A percentile compares a stretch with the other conserved stretches of the same genome.
phyloP scores from a whole-genome alignment of 2,329 filamentous ascomycete species.

The Knufia petricola region DNA sequence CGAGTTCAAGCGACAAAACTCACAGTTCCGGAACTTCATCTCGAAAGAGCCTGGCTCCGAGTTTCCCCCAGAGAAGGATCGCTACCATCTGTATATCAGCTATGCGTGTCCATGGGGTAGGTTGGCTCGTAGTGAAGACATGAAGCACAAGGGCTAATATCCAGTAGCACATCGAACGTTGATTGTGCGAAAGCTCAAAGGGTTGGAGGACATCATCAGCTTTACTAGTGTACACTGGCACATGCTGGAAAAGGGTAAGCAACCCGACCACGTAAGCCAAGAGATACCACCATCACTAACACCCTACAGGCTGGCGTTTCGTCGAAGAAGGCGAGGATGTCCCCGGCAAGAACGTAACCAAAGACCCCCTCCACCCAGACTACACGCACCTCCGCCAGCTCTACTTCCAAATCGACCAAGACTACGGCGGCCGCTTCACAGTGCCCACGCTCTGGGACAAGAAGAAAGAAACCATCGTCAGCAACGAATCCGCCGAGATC shows the following conservation, averaged over 20 bases:
- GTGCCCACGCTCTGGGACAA: conserved; percentile 74
- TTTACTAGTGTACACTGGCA: conserved; percentile 89
- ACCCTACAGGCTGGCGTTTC: conserved; percentile 64
- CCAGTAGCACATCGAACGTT: conserved; percentile 68
- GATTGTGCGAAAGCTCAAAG: conserved; percentile 83
- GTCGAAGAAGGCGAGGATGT: conserved; percentile 53
- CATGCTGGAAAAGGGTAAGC: conserved; percentile 55
- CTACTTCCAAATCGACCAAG: conserved; percentile 64
- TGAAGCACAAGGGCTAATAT: conserved; percentile 1
- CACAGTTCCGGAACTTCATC: conserved; percentile 72
- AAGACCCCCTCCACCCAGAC: conserved; percentile 51
- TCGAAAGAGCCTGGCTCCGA: conserved; percentile 60
- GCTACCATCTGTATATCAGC: conserved; percentile 91
- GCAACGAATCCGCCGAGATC: conserved; percentile 84
- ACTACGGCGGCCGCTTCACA: conserved; percentile 72
- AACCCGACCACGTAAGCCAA: neutral
- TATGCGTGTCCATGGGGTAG: conserved; percentile 85
- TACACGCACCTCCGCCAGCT: conserved; percentile 67
- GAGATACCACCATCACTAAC: neutral
- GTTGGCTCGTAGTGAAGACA: conserved; percentile 14
- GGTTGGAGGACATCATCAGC: conserved; percentile 72
- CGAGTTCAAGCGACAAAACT: conserved; percentile 85
- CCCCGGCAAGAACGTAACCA: conserved; percentile 45
- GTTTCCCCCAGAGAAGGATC: conserved; percentile 75
- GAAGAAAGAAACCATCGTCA: conserved; percentile 64